Evolutionary conservation across 1,284 basidiomycete genomes (phyloP).

Genomic region (Fomitiporia mediterranea): DNA sequence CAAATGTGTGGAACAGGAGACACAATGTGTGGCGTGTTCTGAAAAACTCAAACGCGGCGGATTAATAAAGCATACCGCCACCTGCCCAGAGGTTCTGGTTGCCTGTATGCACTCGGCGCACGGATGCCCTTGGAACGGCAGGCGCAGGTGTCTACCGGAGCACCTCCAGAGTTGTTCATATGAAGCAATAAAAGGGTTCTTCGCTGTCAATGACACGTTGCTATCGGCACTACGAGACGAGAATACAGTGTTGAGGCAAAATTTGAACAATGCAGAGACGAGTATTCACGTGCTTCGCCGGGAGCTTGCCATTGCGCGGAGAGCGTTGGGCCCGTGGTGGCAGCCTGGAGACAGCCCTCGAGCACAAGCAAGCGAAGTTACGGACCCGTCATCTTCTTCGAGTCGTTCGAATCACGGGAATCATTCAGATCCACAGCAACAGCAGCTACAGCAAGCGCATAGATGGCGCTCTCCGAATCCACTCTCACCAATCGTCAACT

Average conservation of each 20-base stretch:
- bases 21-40: conserved; percentile 38
- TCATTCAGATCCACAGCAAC: not conserved
- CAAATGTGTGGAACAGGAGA: conserved; percentile 34
- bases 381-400: not conserved
- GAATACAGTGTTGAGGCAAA: conserved; percentile 53
- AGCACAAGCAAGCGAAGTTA: conserved; percentile 18
- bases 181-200: conserved; percentile 58
- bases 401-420: not conserved
- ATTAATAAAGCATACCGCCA: conserved; percentile 32
- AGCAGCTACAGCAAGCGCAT: conserved; percentile 18
- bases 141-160: conserved; percentile 35
- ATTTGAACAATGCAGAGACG: conserved; percentile 50
- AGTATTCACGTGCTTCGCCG: conserved; percentile 41
- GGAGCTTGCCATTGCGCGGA: conserved; percentile 48
- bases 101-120: conserved; percentile 45
- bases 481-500: conserved; percentile 11
- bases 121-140: conserved; percentile 54
- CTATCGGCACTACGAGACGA: conserved; percentile 48
- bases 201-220: conserved; percentile 43
- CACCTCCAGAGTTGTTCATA: conserved; percentile 55
- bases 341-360: conserved; percentile 28
- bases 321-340: conserved; percentile 65
- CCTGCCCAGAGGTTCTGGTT: conserved; percentile 38
- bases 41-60: conserved; percentile 33
- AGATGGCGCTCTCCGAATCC: conserved; percentile 8